Conservation (phyloP, 2,329 filamentous ascomycete genomes). For the Penicillium sp. region DNA sequence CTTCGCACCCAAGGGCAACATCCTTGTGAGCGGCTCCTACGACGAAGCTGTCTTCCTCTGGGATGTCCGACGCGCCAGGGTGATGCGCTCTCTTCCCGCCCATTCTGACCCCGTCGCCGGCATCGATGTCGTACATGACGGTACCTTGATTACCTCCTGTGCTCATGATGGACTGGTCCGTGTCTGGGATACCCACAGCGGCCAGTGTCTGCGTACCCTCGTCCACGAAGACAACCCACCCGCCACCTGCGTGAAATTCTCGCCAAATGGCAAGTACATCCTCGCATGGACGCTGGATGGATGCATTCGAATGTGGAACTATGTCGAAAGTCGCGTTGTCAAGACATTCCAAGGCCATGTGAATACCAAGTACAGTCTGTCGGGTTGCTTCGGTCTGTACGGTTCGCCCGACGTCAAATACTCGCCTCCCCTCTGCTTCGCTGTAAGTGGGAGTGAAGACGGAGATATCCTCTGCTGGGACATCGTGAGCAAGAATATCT, state of each 20-base stretch:
- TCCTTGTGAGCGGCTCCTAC: constrained; percentile 91
- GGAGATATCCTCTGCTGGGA: constrained; percentile 88
- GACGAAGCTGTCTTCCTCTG: constrained; percentile 97
- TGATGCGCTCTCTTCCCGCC: constrained; percentile 90
- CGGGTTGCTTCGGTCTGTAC: constrained; percentile 78
- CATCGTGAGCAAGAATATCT: constrained; percentile 78
- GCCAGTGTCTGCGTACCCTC: constrained; percentile 90
- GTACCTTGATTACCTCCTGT: constrained; percentile 89
- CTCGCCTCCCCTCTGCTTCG: constrained; percentile 54
- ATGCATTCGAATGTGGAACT: constrained; percentile 92
- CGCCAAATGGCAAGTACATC: constrained; percentile 90
- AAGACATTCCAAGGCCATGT: constrained; percentile 96
- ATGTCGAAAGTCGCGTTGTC: constrained; percentile 84
- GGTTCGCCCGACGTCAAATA: constrained; percentile 45
- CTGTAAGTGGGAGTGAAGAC: constrained; percentile 85
- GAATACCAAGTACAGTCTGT: constrained; percentile 84
- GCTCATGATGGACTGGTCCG: constrained; percentile 89
- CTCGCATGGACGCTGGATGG: constrained; percentile 90
- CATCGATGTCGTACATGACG: constrained; percentile 90
- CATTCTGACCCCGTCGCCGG: constrained; percentile 94
- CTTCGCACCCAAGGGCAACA: constrained; percentile 98
- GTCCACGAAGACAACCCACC: constrained; percentile 95
- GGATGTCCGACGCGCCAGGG: constrained; percentile 85
- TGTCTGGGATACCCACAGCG: constrained; percentile 94
- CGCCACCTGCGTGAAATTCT: constrained; percentile 87